Base-by-base conservation (phyloP, 441 rosid genomes). In the Arabidopsis hybrid region DNA sequence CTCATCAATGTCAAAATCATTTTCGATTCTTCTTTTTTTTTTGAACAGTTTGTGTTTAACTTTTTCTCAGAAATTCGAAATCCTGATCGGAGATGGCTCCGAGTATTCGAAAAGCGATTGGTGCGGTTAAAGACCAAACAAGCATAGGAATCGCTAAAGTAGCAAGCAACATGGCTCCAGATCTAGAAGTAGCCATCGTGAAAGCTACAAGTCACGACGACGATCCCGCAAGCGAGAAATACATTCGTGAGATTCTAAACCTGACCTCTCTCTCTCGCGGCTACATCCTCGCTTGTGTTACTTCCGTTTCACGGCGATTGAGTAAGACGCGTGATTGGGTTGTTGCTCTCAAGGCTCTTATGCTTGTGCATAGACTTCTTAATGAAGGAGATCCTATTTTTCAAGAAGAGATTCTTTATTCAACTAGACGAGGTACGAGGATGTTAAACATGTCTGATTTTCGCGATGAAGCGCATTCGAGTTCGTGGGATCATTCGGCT, bases 161-260 rank as follows among this genome's bases (percentile, higher is more conserved):
- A 1, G 92, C 93, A 0, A 88, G 99, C 79, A 92, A 95, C 86
- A 56, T 86, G 87, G 96, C 98, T 8, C 98, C 99, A 59, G 99
- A 95, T 83, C 95, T 95, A 5, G 98, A 95, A 52, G 99, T 95
- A 10, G 97, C 26, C 2, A 83, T 95, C 16, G 98, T 95, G 56
- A 95, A 92, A 69, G 98, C 98, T 34, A 95, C 97, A 4, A 95
- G 97, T 84, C 99, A 95, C 78, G 98, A 95, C 81, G 96, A 92
- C 13, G 99, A 89, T 49, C 99, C 95, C 0, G 85, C 99, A 1
- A 84, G 81, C 70, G 97, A 92, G 89, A 95, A 87, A 65, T 86
- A 95, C 72, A 61, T 91, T 0, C 82, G 93, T 1, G 88, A 90
- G 80, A 95, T 95, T 78, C 67, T 95, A 16, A 92, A 56, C 74